Conservation (phyloP, 345 rosid species). For the Eutrema japonicum region DNA sequence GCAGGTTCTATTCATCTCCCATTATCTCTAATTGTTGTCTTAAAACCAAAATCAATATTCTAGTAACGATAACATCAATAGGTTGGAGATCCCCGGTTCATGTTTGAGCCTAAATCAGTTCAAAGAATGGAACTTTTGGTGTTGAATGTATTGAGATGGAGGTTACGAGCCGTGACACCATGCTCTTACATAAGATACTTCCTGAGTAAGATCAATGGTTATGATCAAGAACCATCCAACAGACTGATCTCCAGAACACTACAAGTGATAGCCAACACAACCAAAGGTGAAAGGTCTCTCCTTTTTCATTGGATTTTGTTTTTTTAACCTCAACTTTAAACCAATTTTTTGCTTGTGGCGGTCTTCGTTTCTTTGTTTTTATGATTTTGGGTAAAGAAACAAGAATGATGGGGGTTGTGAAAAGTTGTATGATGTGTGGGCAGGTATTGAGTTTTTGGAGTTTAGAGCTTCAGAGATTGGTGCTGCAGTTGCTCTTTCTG, state of each 20-base stretch:
- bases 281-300: constrained; percentile 51
- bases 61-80: constrained; percentile 30
- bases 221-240: constrained; percentile 43
- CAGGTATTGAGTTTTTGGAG: constrained; percentile 82
- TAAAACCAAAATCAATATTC: neutral
- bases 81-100: constrained; percentile 58
- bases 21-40: constrained; percentile 14
- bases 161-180: constrained; percentile 59
- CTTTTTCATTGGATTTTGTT: neutral
- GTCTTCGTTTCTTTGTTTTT: neutral
- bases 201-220: constrained; percentile 50
- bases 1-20: constrained; percentile 50
- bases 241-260: constrained; percentile 47
- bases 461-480: constrained; percentile 77
- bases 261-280: constrained; percentile 56
- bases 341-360: constrained; percentile 3
- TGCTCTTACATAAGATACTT: constrained; percentile 60
- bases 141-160: constrained; percentile 65
- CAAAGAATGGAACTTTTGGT: constrained; percentile 79
- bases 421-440: constrained; percentile 27
- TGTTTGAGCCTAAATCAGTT: constrained; percentile 59
- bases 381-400: constrained; percentile 2
- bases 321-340: neutral
- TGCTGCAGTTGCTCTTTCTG: constrained; percentile 74
- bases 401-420: constrained; percentile 28